Conservation (phyloP, 2,329 filamentous ascomycete genomes). For the Trichoderma gracile region DNA sequence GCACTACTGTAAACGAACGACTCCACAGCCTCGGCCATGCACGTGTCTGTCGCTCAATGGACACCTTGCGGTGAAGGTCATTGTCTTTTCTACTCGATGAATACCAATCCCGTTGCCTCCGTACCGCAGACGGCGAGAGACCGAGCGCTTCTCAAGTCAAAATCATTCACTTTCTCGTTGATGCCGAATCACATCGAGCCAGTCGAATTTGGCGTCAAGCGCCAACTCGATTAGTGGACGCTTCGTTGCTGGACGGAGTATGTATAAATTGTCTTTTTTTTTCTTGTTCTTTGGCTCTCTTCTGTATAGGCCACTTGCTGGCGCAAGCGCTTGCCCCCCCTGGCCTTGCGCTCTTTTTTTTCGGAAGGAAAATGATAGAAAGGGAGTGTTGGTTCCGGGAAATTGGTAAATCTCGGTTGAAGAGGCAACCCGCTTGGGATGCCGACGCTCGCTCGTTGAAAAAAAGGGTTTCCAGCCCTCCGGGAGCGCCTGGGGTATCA, state of each 20-base stretch:
- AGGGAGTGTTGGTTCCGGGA: slow-evolving; percentile 21
- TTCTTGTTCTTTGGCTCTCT: background rate
- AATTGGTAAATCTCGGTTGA: slow-evolving; percentile 22
- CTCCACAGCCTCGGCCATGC: slow-evolving; percentile 33
- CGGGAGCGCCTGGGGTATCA: slow-evolving; percentile 21
- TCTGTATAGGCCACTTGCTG: slow-evolving; percentile 12
- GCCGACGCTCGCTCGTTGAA: background rate
- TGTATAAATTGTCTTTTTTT: slow-evolving; percentile 3
- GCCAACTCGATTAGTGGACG: background rate
- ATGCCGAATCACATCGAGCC: background rate
- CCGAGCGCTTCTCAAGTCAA: background rate
- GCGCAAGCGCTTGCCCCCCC: slow-evolving; percentile 25
- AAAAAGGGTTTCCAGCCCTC: background rate
- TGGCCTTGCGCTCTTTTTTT: slow-evolving; percentile 22
- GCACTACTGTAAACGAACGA: slow-evolving; percentile 25
- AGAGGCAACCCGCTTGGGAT: slow-evolving; percentile 21
- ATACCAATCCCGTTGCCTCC: background rate
- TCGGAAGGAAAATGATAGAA: background rate
- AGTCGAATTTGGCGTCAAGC: background rate
- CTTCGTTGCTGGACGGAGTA: slow-evolving; percentile 3
- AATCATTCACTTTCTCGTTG: slow-evolving; percentile 4
- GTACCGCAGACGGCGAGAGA: background rate
- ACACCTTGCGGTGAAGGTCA: slow-evolving; percentile 29
- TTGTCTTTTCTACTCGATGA: slow-evolving; percentile 9
- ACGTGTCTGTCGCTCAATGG: slow-evolving; percentile 42